Evolutionary conservation across 2,329 filamentous ascomycete genomes (phyloP).

Genomic region (Verticillium klebahnii): DNA sequence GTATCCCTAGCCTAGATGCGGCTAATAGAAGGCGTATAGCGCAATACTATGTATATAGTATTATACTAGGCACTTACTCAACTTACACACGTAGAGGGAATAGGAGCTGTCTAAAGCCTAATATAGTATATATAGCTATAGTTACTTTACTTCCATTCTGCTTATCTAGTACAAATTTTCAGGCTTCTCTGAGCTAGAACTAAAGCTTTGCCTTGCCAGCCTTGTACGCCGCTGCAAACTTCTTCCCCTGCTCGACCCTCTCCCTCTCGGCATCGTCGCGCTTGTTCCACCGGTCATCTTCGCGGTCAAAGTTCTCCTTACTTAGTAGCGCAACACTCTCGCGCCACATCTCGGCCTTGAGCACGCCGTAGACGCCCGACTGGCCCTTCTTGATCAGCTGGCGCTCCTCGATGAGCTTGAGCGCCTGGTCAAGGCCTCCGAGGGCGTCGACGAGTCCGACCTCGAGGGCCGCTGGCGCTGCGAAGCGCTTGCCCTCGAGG

Average conservation of each 20-base stretch:
- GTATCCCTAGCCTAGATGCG: too few relatives aligned
- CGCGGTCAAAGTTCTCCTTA: conserved; percentile 40
- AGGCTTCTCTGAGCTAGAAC: too few relatives aligned
- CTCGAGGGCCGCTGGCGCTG: conserved; percentile 57
- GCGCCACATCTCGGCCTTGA: conserved; percentile 75
- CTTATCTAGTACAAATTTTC: too few relatives aligned
- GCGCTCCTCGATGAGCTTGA: conserved; percentile 55
- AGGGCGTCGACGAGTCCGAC: conserved; percentile 65
- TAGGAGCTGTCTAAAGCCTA: too few relatives aligned
- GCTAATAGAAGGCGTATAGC: too few relatives aligned
- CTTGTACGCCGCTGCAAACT: conserved; percentile 41
- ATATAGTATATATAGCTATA: too few relatives aligned
- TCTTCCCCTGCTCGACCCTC: conserved; percentile 40
- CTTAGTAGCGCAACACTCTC: conserved; percentile 58
- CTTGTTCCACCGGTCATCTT: conserved; percentile 44
- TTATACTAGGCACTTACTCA: too few relatives aligned
- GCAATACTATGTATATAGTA: too few relatives aligned
- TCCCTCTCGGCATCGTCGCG: conserved; percentile 36
- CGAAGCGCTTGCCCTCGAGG: conserved; percentile 68
- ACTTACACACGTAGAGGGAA: too few relatives aligned
- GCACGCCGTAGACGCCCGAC: conserved; percentile 61
- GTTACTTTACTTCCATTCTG: too few relatives aligned
- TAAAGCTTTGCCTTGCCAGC: conserved; percentile 32
- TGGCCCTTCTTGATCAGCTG: conserved; percentile 57
- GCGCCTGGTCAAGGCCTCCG: conserved; percentile 59